Base-by-base conservation (phyloP, 2,329 filamentous ascomycete genomes). In the Coniochaeta sp. region DNA sequence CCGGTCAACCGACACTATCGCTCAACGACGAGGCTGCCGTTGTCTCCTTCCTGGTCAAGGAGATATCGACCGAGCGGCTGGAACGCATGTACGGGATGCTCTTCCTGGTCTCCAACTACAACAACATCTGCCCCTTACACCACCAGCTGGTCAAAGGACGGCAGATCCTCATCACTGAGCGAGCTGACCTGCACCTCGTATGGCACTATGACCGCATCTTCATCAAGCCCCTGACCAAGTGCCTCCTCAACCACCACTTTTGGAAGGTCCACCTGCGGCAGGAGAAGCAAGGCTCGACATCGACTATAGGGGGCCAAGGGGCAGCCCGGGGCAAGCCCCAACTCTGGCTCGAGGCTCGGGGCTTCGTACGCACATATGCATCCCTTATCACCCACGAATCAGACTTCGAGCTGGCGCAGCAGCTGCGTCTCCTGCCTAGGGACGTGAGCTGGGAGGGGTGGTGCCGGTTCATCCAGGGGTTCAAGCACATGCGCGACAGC, bases 191-290 rank as follows among this genome's bases (percentile, higher is more conserved):
- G 17, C 59, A 57, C 40, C 34, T 60, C 12, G 30, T 57, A 17
- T 60, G 59, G 59, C 40, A 17, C 54, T 22, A 36, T 22, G 55
- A 47, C 38, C 17, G 26, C 26, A 38, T 58, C 26, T 57, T 47
- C 55, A 24, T 60, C 40, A 60, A 60, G 30, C 54, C 59, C 17
- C 36, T 60, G 12, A 55, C 59, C 17, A 32, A 14, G 8, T 60
- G 16, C 54, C 30, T 60, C 19, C 55, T 57, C 59, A 50, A 52
- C 40, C 55, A 57, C 55, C 22, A 26, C 22, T 57, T 60, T 32
- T 60, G 59, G 59, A 24, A 22, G 17, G 55, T 22, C 16, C 30
- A 30, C 38, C 36, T 19, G 36, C 24, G 50, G 7, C 50, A 34
- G 6, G 50, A 24, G 6, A 2, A 7, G 8, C 50, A 16, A 24